Conservation (phyloP, 2,329 filamentous ascomycete genomes). For the Colletotrichum lentis region DNA sequence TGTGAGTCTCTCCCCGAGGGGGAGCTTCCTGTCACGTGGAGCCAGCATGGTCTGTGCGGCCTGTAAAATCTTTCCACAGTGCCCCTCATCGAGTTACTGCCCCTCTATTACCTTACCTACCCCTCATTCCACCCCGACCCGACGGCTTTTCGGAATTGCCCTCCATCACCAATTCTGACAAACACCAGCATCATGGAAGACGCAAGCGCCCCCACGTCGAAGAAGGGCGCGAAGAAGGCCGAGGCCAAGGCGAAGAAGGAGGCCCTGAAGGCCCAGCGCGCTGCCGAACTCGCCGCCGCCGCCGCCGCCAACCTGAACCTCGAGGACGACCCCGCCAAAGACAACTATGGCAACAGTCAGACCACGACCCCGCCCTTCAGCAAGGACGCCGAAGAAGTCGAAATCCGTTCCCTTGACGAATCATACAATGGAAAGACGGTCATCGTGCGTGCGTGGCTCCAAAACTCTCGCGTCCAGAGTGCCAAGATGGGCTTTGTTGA, state of each 20-base stretch:
- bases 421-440: conserved; percentile 60
- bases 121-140: too few relatives aligned
- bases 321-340: conserved; percentile 24
- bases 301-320: conserved; percentile 26
- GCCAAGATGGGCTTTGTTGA: conserved; percentile 75
- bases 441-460: conserved; percentile 80
- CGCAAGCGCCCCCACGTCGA: conserved; percentile 55
- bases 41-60: too few relatives aligned
- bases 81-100: too few relatives aligned
- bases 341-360: conserved; percentile 61
- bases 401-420: conserved; percentile 46
- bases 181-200: not conserved
- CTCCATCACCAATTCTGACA: too few relatives aligned
- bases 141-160: too few relatives aligned
- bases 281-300: conserved; percentile 1
- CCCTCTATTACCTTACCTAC: too few relatives aligned
- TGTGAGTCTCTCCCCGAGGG: too few relatives aligned
- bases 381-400: conserved; percentile 70
- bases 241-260: conserved; percentile 89
- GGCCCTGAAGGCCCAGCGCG: conserved; percentile 73
- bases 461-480: conserved; percentile 87
- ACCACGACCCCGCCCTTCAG: conserved; percentile 65
- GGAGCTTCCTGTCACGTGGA: too few relatives aligned
- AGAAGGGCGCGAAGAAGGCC: conserved; percentile 88
- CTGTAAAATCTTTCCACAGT: too few relatives aligned